These are phyloP conservation scores for Isatis tinctoria DNA, from an alignment of 345 rosid genomes.

Conservation along the genomic window DNA sequence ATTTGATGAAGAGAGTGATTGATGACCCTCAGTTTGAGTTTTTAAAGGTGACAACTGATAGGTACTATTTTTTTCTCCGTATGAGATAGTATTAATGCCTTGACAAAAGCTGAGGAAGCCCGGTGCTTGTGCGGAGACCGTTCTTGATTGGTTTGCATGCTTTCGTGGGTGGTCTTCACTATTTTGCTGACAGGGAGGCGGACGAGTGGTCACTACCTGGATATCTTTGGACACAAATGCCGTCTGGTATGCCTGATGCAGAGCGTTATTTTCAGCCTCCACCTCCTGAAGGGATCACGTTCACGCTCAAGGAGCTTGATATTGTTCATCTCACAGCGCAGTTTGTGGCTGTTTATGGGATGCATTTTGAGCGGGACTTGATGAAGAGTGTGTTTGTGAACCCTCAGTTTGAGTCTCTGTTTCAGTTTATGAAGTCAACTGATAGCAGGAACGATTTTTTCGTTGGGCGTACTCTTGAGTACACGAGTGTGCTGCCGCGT, in stretches of 20 bases:
- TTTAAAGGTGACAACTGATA: background rate
- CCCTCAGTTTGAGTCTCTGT: constrained; percentile 40
- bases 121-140: background rate
- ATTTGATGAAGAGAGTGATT: background rate
- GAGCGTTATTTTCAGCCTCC: too few relatives aligned
- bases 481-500: too few relatives aligned
- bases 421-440: constrained; percentile 53
- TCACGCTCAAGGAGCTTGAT: background rate
- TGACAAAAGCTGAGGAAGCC: background rate
- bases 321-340: background rate
- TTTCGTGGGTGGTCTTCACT: background rate
- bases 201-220: too few relatives aligned
- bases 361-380: constrained; percentile 41
- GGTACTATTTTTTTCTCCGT: background rate
- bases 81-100: background rate
- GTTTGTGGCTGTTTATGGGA: background rate
- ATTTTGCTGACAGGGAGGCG: background rate
- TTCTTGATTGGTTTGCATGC: background rate
- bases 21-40: background rate
- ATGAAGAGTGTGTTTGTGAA: background rate
- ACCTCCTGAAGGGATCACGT: background rate
- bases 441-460: constrained; percentile 58
- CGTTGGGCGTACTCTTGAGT: background rate
- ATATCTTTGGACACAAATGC: too few relatives aligned
- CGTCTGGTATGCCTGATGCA: too few relatives aligned